Evolutionary conservation across 2,329 filamentous ascomycete genomes (phyloP), one percentile per base, ranked within the genome.

Genomic region (Hypoxylon sp.): DNA sequence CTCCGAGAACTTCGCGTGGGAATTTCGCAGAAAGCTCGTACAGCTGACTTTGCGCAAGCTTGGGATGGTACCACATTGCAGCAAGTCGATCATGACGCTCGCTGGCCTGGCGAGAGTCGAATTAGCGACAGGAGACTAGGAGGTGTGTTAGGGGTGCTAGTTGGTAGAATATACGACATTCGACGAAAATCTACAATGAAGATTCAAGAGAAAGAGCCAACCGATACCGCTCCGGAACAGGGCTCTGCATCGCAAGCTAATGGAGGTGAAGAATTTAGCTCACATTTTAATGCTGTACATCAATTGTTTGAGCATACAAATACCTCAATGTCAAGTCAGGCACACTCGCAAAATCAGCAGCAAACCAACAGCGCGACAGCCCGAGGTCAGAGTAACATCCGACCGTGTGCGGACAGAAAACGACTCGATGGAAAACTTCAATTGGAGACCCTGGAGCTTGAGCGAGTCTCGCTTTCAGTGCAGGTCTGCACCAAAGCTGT

Each of bases 1-100:
- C 81, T 96, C 14, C 85, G 87, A 30, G 93, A 95, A 77, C 83
- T 97, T 34, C 86, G 92, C 46, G 85, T 96, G 4, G 92, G 93
- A 5, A 88, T 96, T 60, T 88, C 92, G 4, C 76, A 81, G 34
- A 83, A 81, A 60, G 83, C 82, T 23, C 70, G 75, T 1, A 72
- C 75, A 50, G 76, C 79, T 36, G 82, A 89, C 65, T 91, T 90
- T 81, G 84, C 85, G 1, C 85, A 85, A 57, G 80, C 86, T 1
- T 91, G 89, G 89, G 88, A 91, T 72, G 88, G 88, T 11, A 80
- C 84, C 9, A 81, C 82, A n/a, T 76, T 91, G 32, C 83, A 89
- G 59, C 90, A 92, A 77, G 84, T 91, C 11, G 89, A 91, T 74
- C 84, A 88, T 71, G 80, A 83, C 49, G 84, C 86, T 6, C 80